Base-by-base conservation (phyloP, 495 filamentous ascomycete species). In the Trypethelium eluteriae region DNA sequence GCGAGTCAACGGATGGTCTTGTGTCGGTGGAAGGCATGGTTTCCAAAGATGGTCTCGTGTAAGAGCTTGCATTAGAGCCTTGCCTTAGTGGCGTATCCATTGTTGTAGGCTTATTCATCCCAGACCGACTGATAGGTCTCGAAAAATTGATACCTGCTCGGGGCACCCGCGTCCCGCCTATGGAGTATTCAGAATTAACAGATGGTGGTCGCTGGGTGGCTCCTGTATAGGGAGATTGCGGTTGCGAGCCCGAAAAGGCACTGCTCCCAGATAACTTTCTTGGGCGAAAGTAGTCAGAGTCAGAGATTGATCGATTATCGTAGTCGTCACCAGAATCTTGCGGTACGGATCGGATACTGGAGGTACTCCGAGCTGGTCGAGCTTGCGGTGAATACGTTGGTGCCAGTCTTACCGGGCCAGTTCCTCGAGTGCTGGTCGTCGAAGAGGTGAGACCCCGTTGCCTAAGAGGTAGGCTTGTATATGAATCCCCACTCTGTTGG, bases 121-220 rank as follows among this genome's bases (percentile, higher is more conserved):
- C 71, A 11, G 88, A 86, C 68, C 91, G 83, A 76, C 94, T 96
- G 38, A 94, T 70, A 2, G 94, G 94, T 6, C 94, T 81, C 2
- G 94, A 97, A 76, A 98, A 98, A 75, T 98, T 98, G 74, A 93
- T 93, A 1, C 89, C 82, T 2, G 90, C 89, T 39, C 89, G 85
- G 1, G 87, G 84, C 39, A 89, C 79, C 25, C 80, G 76, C n/a
- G 80, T 79, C 18, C 87, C 85, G n/a, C 77, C 79, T 62, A 79
- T 76, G 0, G 88, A 89, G 39, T 83, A 83, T 63, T 96, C 91
- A 2, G 92, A 97, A 69, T 85, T 87, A 50, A 92, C 78, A 0
- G 92, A 96, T 4, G 91, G 91, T 11, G 92, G 95, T 57, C 91
- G 85, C 65, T 78, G 84, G 75, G 80, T 82, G 57, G 73, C 76